phyloP scores from a whole-genome alignment of 129 eudicot genomes.

The Deinandra increscens region DNA sequence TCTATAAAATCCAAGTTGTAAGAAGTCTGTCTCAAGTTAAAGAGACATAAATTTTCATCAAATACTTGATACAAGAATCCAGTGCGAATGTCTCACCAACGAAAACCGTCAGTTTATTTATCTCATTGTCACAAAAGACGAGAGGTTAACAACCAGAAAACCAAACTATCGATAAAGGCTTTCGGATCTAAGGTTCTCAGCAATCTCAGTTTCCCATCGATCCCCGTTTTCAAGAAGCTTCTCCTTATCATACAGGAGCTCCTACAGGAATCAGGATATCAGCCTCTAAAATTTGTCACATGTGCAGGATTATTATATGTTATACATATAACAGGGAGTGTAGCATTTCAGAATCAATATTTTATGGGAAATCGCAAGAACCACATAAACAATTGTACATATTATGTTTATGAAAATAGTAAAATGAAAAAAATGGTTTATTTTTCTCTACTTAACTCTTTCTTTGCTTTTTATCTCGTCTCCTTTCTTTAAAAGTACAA shows the following conservation, averaged over 20 bases:
- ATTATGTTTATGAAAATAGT: too few relatives aligned
- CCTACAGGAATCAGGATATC: constrained; percentile 46
- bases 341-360: too few relatives aligned
- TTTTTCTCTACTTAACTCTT: too few relatives aligned
- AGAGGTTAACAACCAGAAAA: background rate
- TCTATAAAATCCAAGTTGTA: background rate
- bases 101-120: constrained; percentile 14
- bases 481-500: too few relatives aligned
- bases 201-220: constrained; percentile 98
- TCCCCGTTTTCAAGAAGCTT: constrained; percentile 97
- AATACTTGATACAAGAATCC: constrained; percentile 7
- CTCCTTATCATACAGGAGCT: constrained; percentile 98
- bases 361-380: too few relatives aligned
- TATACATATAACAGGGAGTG: too few relatives aligned
- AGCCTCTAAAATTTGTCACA: constrained; percentile 73
- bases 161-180: constrained; percentile 74
- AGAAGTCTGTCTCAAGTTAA: background rate
- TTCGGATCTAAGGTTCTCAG: constrained; percentile 94
- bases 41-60: constrained; percentile 6
- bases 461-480: too few relatives aligned
- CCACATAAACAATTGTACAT: too few relatives aligned
- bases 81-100: background rate
- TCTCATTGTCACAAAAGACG: constrained; percentile 18
- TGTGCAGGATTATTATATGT: constrained; percentile 53
- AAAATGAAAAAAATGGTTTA: too few relatives aligned